Percentiles rank a stretch among this genome's conserved stretches.
These are phyloP conservation scores for Trichoderma sp. DNA, from an alignment of 2,329 filamentous ascomycete species.

Conservation along the genomic window DNA sequence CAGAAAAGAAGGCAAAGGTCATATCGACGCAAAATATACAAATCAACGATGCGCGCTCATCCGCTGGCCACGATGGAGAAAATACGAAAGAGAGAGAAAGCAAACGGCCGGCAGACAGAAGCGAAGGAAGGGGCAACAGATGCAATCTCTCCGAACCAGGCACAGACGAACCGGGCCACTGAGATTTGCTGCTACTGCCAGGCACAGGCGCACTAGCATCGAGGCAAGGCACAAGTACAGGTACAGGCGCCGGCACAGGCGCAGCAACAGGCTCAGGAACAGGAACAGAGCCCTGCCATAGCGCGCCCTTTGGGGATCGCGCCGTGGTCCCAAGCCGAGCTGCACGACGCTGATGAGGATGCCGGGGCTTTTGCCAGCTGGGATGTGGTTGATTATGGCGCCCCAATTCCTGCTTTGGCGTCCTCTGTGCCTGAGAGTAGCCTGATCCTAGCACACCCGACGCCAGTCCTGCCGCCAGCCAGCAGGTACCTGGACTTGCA, in stretches of 20 bases:
- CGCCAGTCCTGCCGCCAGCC: background rate
- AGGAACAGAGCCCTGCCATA: background rate
- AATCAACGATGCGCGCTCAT: slow-evolving; percentile 19
- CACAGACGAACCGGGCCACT: slow-evolving; percentile 18
- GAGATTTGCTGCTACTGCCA: slow-evolving; percentile 11
- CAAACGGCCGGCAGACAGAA: slow-evolving; percentile 1
- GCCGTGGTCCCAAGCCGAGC: slow-evolving; percentile 20
- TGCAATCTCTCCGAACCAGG: slow-evolving; percentile 25
- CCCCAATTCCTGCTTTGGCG: slow-evolving; percentile 9
- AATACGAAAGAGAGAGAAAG: slow-evolving; percentile 1
- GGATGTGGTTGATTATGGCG: slow-evolving; percentile 18
- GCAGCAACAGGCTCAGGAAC: background rate
- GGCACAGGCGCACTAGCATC: slow-evolving; percentile 4
- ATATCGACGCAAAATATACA: slow-evolving; percentile 30
- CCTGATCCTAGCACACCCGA: slow-evolving; percentile 6
- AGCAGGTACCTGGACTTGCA: background rate
- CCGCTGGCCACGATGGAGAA: slow-evolving; percentile 18
- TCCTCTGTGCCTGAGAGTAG: background rate
- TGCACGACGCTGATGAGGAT: slow-evolving; percentile 19
- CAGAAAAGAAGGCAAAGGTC: slow-evolving; percentile 28
- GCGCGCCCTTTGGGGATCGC: slow-evolving; percentile 6
- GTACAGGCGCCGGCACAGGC: background rate
- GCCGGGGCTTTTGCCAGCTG: slow-evolving; percentile 21
- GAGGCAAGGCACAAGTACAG: background rate
- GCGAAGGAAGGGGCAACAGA: slow-evolving; percentile 20